Percentiles rank a stretch among this genome's conserved stretches.
These are phyloP conservation scores for Umbelopsis sp. DNA, from an alignment of 192 early-diverging fungal genomes.

Conservation along the genomic window DNA sequence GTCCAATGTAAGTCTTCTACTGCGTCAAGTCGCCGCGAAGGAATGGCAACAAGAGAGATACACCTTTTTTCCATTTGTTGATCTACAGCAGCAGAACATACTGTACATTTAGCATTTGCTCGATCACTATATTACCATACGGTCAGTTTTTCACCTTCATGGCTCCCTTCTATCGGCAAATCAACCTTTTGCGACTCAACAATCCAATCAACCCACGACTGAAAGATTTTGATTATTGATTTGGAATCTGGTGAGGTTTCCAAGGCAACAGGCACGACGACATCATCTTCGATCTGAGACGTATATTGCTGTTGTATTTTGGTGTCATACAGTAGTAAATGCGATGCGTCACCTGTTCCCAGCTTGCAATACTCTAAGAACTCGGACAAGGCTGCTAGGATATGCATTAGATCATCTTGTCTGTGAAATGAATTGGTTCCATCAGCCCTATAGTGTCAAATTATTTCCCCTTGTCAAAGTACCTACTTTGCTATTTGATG, in stretches of 20 bases:
- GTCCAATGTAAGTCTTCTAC: slow-evolving; percentile 15
- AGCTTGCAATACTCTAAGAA: not conserved
- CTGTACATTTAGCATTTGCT: not conserved
- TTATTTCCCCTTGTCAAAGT: not conserved
- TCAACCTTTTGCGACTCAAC: not conserved
- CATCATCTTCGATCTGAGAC: not conserved
- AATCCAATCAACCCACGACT: slow-evolving; percentile 3
- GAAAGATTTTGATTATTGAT: not conserved
- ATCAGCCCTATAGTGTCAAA: no score
- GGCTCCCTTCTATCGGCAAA: not conserved
- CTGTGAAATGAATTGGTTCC: not conserved
- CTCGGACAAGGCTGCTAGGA: not conserved
- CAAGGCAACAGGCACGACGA: not conserved
- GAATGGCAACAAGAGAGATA: slow-evolving; percentile 2
- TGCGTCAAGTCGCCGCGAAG: not conserved
- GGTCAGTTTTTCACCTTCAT: not conserved
- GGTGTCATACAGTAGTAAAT: slow-evolving; percentile 5
- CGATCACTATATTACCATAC: not conserved
- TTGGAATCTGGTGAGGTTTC: not conserved
- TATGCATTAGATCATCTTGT: slow-evolving; percentile 15
- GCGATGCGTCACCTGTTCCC: not conserved
- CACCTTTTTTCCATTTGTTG: not conserved
- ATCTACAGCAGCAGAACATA: not conserved
- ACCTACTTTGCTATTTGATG: slow-evolving; percentile 6
- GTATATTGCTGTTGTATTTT: not conserved